phyloP scores from a whole-genome alignment of 306 rosid species.

The Cucurbita argyrosperma region DNA sequence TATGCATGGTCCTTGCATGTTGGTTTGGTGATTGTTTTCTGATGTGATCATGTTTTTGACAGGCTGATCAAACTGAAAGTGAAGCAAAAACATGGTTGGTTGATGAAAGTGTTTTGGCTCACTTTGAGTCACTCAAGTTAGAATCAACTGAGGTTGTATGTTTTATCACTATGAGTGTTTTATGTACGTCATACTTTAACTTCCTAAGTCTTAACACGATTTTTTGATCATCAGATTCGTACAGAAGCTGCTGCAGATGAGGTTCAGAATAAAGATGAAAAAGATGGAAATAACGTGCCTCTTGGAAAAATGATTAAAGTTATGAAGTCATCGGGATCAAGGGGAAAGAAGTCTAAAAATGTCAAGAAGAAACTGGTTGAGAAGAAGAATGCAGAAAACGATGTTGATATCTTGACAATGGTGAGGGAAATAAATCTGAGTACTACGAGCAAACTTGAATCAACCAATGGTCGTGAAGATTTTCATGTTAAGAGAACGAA shows the following conservation, averaged over 20 bases:
- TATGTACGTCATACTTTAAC: constrained; percentile 3
- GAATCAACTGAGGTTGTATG: constrained; percentile 51
- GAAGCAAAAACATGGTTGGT: constrained; percentile 65
- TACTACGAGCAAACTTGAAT: constrained; percentile 42
- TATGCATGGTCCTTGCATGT: background rate
- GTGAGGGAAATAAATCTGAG: constrained; percentile 61
- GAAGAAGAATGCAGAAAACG: constrained; percentile 37
- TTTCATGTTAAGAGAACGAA: constrained; percentile 25
- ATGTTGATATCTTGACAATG: constrained; percentile 47
- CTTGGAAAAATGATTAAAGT: constrained; percentile 55
- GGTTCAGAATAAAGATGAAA: constrained; percentile 39
- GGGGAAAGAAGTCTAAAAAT: constrained; percentile 49
- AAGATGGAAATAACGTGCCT: constrained; percentile 54
- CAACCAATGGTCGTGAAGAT: constrained; percentile 65
- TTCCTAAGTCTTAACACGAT: constrained; percentile 9
- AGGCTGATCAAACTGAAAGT: constrained; percentile 33
- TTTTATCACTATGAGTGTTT: background rate
- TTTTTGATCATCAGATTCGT: constrained; percentile 27
- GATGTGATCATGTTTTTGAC: constrained; percentile 18
- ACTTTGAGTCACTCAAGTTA: constrained; percentile 74
- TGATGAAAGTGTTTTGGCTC: constrained; percentile 50
- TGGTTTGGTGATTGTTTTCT: constrained; percentile 9
- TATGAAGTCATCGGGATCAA: constrained; percentile 44
- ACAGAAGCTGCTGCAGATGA: constrained; percentile 38
- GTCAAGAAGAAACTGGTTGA: constrained; percentile 19